Base-by-base conservation (phyloP, 2,329 filamentous ascomycete genomes). In the Diaporthe destruens region DNA sequence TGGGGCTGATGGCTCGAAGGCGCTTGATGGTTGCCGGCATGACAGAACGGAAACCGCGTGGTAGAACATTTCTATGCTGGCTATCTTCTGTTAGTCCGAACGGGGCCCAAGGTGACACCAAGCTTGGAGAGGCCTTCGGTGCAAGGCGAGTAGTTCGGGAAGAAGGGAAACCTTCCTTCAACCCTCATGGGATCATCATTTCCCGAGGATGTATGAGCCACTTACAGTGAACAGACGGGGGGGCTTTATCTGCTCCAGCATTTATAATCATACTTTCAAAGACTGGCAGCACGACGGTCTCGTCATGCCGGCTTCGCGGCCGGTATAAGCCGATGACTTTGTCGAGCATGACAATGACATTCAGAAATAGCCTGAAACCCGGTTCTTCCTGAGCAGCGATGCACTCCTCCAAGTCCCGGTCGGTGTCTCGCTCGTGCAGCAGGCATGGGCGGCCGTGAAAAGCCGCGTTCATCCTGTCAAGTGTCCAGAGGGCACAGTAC, bases 31-130 rank as follows among this genome's bases (percentile, higher is more conserved):
- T 6, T 87, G 84, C n/a, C 90, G 85, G 65, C 88, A 91, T 0
- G 89, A 91, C 2, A 92, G 81, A 11, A 92, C 90, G 47, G 89
- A 87, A 8, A 92, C 87, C 3, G 89, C 88, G 76, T 92, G 89
- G 76, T 92, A 92, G 20, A 92, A 86, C 0, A 88, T 86, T 75
- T 92, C 90, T 8, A 92, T 84, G 0, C 90, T 91, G 9, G 85
- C 89, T 90, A 49, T 16, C 3, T 25, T 1, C 11, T 25, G 53
- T 71, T 7, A 71, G 68, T 7, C 4, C 11, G 2, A 14, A 2
- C 36, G 29, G 2, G 20, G 3, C 12, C 29, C 3, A 32, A n/a
- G 11, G 71, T 82, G 59, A 82, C 78, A 16, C 56, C 8, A 16
- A n/a, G 18, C 11, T 34, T 4, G 18, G 11, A 56, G 44, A 49